Base-by-base conservation (phyloP, 2,329 filamentous ascomycete species). In the Ascochyta rabiei region DNA sequence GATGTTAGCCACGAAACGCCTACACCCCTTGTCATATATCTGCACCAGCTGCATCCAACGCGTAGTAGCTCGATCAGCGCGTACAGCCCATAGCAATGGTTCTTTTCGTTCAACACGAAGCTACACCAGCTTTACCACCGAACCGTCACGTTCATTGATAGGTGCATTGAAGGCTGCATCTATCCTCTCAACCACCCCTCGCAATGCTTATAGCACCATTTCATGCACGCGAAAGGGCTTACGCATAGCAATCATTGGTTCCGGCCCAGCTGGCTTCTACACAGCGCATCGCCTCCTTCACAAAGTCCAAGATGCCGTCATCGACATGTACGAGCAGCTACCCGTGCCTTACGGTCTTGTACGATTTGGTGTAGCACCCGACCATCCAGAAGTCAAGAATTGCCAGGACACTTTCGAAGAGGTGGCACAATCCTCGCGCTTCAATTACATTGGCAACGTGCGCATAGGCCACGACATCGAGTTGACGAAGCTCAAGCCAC, bases 361-460 rank as follows among this genome's bases (percentile, higher is more conserved):
- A 44, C 84, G 95, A 50, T 96, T 95, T 70, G 95, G 95, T 8
- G 95, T 99, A 54, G 96, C 95, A n/a, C 95, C 95, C 5, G 95
- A 99, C 73, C 95, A 99, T 76, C 93, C 95, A 0, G 93, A 99
- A 78, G 95, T 99, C 63, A 99, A 99, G 91, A 98, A 97, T 72
- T 98, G 93, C 73, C 88, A 96, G 79, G 91, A 95, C 13, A 96
- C 91, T 67, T 97, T 99, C 67, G 86, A 89, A 60, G 89, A 96
- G 71, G 89, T 98, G 34, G 95, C 93, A 1, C 81, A 84, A 28
- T 93, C 89, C 2, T 84, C 89, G 1, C 85, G 88, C 48, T 98
- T 98, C 77, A 91, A 87, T 47, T 99, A 97, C 71, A 82, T 97
- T 41, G 95, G 95, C 51, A 99, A 99, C 69, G 84, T 96, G 39